These are phyloP conservation scores for Aspergillus ostianus DNA, from an alignment of 495 filamentous ascomycete species.

Conservation along the genomic window DNA sequence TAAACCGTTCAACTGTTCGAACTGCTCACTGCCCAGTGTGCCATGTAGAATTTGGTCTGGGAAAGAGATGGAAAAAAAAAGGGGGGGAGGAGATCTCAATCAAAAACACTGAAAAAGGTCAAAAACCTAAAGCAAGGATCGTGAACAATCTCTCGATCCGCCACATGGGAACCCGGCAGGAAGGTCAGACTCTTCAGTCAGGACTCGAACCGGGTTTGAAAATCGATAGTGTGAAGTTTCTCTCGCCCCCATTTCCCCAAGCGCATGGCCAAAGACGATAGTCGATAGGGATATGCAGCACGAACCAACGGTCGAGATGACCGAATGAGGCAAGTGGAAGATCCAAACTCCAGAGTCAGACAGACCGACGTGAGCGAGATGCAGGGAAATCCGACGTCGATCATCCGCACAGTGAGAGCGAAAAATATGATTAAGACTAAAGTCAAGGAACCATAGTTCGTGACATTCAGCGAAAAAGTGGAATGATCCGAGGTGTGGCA, in stretches of 20 bases:
- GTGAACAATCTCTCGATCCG: not conserved
- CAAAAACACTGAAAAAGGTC: not conserved
- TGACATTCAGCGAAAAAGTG: not conserved
- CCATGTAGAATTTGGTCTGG: not conserved
- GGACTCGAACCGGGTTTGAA: not conserved
- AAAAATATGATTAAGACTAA: too few relatives aligned
- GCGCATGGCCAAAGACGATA: not conserved
- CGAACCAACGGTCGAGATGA: not conserved
- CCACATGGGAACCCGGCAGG: not conserved
- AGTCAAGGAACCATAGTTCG: constrained; percentile 8
- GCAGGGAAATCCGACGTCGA: constrained; percentile 5
- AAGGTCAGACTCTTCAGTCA: not conserved
- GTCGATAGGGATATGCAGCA: constrained; percentile 1
- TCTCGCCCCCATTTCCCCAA: not conserved
- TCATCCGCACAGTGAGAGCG: constrained; percentile 4
- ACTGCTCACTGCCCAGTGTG: not conserved
- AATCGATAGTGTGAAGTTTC: not conserved
- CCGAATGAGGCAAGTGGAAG: not conserved
- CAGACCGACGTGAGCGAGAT: not conserved
- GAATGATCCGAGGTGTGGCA: too few relatives aligned
- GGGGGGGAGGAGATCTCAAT: not conserved
- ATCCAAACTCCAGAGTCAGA: not conserved
- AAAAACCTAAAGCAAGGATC: not conserved
- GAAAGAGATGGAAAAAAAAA: not conserved
- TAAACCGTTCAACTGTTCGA: not conserved